phyloP scores from a whole-genome alignment of 495 filamentous ascomycete genomes.

The Annulohypoxylon bovei region DNA sequence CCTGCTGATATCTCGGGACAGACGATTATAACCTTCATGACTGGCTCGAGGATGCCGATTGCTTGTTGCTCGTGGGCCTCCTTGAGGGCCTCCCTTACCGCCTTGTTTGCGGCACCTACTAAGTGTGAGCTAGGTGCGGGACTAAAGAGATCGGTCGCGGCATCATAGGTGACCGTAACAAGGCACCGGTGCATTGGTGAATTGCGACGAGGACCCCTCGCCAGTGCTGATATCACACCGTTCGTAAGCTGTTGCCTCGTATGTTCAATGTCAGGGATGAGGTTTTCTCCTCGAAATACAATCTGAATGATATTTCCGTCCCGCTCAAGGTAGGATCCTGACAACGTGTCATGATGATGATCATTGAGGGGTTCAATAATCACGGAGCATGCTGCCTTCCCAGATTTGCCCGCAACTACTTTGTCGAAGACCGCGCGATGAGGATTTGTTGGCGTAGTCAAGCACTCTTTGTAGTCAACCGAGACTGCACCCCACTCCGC shows the following conservation, averaged over 20 bases:
- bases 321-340: slow-evolving; percentile 47
- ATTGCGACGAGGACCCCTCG: slow-evolving; percentile 79
- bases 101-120: slow-evolving; percentile 77
- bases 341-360: slow-evolving; percentile 50
- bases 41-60: slow-evolving; percentile 84
- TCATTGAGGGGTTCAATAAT: slow-evolving; percentile 68
- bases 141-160: slow-evolving; percentile 70
- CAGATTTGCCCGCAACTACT: slow-evolving; percentile 79
- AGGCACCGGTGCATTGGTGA: slow-evolving; percentile 78
- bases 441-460: slow-evolving; percentile 61
- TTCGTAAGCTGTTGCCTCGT: slow-evolving; percentile 75
- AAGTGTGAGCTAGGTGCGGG: slow-evolving; percentile 76
- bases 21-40: slow-evolving; percentile 86
- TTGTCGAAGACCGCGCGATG: slow-evolving; percentile 76
- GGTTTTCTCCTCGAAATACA: slow-evolving; percentile 51
- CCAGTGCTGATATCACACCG: slow-evolving; percentile 83
- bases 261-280: slow-evolving; percentile 66
- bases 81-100: slow-evolving; percentile 72
- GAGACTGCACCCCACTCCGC: slow-evolving; percentile 92
- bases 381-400: slow-evolving; percentile 79
- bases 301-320: slow-evolving; percentile 72
- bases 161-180: slow-evolving; percentile 74
- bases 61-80: slow-evolving; percentile 58
- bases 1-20: slow-evolving; percentile 85
- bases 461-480: slow-evolving; percentile 90